These are phyloP conservation scores for Melanopsichium pennsylvanicum DNA, from an alignment of 1,284 basidiomycete species.

Conservation along the genomic window DNA sequence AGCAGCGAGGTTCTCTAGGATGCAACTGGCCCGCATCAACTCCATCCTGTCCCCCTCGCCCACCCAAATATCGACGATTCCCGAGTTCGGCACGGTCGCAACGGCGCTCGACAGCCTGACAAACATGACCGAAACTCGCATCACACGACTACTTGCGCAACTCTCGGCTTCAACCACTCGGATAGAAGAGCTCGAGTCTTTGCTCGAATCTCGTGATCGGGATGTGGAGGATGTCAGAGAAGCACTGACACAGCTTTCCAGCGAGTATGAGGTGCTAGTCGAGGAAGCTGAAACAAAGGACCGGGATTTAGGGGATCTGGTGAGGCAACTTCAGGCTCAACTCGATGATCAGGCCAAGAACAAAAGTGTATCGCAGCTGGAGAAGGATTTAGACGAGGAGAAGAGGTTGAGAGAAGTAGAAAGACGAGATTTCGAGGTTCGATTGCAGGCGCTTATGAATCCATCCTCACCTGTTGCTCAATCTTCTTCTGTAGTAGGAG, in stretches of 20 bases:
- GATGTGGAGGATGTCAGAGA: slow-evolving; percentile 5
- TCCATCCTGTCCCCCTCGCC: not conserved
- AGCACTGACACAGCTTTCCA: slow-evolving; percentile 3
- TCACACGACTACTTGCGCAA: slow-evolving; percentile 17
- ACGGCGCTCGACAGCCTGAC: slow-evolving; percentile 20
- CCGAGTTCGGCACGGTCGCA: slow-evolving; percentile 4
- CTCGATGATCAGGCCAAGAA: not conserved
- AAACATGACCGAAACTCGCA: slow-evolving; percentile 5
- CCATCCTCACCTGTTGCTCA: not conserved
- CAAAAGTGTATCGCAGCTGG: not conserved
- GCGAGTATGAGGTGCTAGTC: slow-evolving; percentile 22
- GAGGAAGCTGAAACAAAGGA: slow-evolving; percentile 19
- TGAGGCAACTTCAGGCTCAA: slow-evolving; percentile 2
- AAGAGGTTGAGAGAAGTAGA: slow-evolving; percentile 20
- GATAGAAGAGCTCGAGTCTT: slow-evolving; percentile 17
- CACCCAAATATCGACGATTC: not conserved
- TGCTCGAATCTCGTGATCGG: slow-evolving; percentile 7
- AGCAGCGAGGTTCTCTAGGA: slow-evolving; percentile 18
- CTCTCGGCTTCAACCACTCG: slow-evolving; percentile 11
- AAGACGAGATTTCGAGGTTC: slow-evolving; percentile 28
- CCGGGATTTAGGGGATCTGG: slow-evolving; percentile 2
- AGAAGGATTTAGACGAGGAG: slow-evolving; percentile 23
- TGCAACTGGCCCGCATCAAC: slow-evolving; percentile 12
- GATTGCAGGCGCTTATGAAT: slow-evolving; percentile 16
- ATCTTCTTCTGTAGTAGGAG: too few species aligned